Evolutionary conservation across 805 yeast species (phyloP).

Genomic region (Ogataea haglerorum): DNA sequence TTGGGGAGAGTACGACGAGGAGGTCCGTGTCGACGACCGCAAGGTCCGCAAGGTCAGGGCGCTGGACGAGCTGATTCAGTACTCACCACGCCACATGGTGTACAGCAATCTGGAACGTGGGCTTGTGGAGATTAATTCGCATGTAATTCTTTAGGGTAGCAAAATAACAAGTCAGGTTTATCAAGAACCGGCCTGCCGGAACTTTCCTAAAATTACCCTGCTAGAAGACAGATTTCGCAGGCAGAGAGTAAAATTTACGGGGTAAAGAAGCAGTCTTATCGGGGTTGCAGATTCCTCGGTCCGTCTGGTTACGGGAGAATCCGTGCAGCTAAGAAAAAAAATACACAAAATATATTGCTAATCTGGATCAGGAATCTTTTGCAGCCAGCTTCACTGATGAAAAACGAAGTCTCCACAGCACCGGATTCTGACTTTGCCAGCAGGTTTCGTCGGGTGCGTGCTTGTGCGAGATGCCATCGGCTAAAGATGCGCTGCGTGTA

Average conservation of each 20-base stretch:
- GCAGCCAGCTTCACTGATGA: neutral
- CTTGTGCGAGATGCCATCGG: slow-evolving; percentile 56
- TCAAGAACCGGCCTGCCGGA: slow-evolving; percentile 10
- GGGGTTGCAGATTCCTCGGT: neutral
- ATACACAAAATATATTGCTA: neutral
- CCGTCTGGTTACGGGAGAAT: slow-evolving; percentile 1
- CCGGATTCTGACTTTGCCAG: slow-evolving; percentile 34
- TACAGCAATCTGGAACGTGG: slow-evolving; percentile 70
- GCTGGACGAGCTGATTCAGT: slow-evolving; percentile 63
- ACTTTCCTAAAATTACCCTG: neutral
- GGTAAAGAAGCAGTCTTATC: slow-evolving; percentile 4
- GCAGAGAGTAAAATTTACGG: neutral
- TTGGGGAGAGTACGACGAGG: slow-evolving; percentile 71
- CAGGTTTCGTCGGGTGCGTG: slow-evolving; percentile 45
- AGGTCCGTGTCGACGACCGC: slow-evolving; percentile 38
- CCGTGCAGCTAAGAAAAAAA: slow-evolving; percentile 3
- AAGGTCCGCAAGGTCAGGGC: slow-evolving; percentile 54
- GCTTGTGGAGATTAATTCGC: slow-evolving; percentile 48
- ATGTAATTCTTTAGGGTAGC: slow-evolving; percentile 19
- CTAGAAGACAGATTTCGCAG: neutral
- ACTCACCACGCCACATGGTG: slow-evolving; percentile 60
- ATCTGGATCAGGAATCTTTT: neutral
- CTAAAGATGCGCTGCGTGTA: slow-evolving; percentile 51
- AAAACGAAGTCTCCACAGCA: neutral
- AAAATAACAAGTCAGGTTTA: neutral